phyloP scores from a whole-genome alignment of 768 basidiomycete species.

The Exsudoporus frostii region DNA sequence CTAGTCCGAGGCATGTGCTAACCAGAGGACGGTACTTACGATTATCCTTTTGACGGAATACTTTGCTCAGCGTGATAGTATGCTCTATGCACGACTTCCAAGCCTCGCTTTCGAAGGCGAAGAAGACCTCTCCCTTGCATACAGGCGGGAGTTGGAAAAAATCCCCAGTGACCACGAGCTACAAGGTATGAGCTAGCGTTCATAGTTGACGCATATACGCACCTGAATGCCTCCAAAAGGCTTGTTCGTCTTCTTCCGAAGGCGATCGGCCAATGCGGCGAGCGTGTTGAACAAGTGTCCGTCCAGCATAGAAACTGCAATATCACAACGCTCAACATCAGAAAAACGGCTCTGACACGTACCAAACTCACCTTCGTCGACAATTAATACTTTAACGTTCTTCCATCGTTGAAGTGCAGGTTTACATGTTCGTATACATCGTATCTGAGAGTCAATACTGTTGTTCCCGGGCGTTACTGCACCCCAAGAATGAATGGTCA shows the following conservation, averaged over 20 bases:
- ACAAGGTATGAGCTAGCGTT: background rate
- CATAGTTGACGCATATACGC: background rate
- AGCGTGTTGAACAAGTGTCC: conserved; percentile 60
- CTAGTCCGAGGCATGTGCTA: background rate
- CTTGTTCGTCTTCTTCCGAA: conserved; percentile 46
- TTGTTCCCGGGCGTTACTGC: conserved; percentile 50
- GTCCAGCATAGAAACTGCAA: conserved; percentile 68
- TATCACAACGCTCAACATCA: background rate
- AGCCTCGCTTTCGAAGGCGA: conserved; percentile 61
- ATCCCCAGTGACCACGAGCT: conserved; percentile 55
- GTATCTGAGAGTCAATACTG: conserved; percentile 43
- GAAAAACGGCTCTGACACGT: background rate
- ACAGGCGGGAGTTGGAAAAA: conserved; percentile 61
- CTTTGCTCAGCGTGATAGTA: conserved; percentile 65
- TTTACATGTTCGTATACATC: conserved; percentile 49
- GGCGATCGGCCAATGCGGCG: conserved; percentile 44
- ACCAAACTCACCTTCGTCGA: conserved; percentile 54
- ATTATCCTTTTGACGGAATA: conserved; percentile 73
- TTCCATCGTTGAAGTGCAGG: conserved; percentile 58
- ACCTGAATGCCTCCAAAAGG: conserved; percentile 73
- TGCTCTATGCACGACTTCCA: conserved; percentile 45
- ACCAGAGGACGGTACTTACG: conserved; percentile 36
- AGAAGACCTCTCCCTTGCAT: conserved; percentile 45
- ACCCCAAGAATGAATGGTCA: conserved; percentile 60
- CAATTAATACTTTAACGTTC: conserved; percentile 53